These are phyloP conservation scores for Funneliformis mosseae DNA, from an alignment of 192 early-diverging fungal species.

Conservation along the genomic window DNA sequence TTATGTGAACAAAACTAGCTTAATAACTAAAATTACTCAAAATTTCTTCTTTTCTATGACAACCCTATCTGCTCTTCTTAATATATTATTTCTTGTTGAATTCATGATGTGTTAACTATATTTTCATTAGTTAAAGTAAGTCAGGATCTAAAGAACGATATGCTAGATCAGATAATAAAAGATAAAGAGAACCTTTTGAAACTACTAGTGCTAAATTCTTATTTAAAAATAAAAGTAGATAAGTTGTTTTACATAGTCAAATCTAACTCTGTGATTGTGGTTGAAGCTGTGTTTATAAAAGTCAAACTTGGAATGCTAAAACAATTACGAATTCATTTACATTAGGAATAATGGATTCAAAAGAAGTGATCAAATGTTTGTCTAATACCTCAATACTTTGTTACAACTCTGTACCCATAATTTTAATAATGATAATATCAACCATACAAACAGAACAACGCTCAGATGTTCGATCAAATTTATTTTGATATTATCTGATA, in stretches of 20 bases:
- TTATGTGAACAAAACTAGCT: too few species aligned
- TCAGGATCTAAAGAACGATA: constrained; percentile 77
- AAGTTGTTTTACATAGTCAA: constrained; percentile 79
- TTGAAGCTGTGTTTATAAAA: constrained; percentile 67
- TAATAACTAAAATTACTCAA: too few species aligned
- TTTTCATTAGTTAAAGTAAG: too few species aligned
- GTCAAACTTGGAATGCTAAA: constrained; percentile 70
- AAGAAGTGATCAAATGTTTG: constrained; percentile 53
- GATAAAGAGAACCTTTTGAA: constrained; percentile 63
- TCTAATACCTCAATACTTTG: constrained; percentile 77
- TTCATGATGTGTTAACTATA: too few species aligned
- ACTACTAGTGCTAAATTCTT: constrained; percentile 66
- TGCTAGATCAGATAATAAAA: constrained; percentile 77
- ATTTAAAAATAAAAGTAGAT: constrained; percentile 75
- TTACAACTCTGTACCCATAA: constrained; percentile 63
- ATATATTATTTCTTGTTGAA: too few species aligned
- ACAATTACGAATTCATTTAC: constrained; percentile 70
- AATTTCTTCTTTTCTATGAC: too few species aligned
- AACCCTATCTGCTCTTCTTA: too few species aligned
- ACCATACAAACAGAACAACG: constrained; percentile 53
- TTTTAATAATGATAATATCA: constrained; percentile 69
- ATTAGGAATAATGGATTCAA: constrained; percentile 59
- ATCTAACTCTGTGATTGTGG: constrained; percentile 49
- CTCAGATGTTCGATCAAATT: constrained; percentile 19
- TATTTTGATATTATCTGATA: neutral